phyloP scores from a whole-genome alignment of 352 stramenopile genomes.

The Phytophthora ramorum region DNA sequence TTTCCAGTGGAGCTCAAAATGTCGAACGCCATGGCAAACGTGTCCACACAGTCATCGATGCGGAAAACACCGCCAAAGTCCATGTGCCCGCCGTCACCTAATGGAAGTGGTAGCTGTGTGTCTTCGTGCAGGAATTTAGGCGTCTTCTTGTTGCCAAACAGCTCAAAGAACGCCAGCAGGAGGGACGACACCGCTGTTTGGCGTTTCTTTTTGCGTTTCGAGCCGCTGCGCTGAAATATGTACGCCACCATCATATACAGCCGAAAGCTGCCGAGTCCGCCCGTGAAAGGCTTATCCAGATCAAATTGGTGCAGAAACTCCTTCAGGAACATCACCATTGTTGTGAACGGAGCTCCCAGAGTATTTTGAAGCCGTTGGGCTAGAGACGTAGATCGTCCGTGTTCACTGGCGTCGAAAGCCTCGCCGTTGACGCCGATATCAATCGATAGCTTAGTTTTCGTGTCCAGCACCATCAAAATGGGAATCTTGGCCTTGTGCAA shows the following conservation, averaged over 20 bases:
- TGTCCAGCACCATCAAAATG: conserved; percentile 75
- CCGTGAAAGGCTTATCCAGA: conserved; percentile 83
- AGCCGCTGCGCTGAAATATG: conserved; percentile 46
- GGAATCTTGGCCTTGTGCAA: conserved; percentile 77
- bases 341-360: conserved; percentile 55
- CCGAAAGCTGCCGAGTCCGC: conserved; percentile 77
- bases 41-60: conserved; percentile 68
- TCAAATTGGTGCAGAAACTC: conserved; percentile 83
- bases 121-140: conserved; percentile 54
- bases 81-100: conserved; percentile 44
- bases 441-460: conserved; percentile 56
- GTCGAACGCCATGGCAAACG: conserved; percentile 73
- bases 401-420: conserved; percentile 60
- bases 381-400: conserved; percentile 68
- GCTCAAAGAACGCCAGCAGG: conserved; percentile 65
- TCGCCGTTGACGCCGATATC: conserved; percentile 77
- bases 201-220: conserved; percentile 22
- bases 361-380: conserved; percentile 51
- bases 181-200: conserved; percentile 31
- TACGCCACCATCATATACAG: conserved; percentile 86
- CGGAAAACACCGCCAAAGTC: conserved; percentile 75
- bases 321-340: conserved; percentile 74
- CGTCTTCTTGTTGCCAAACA: conserved; percentile 71
- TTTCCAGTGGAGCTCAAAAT: conserved; percentile 55
- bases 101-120: conserved; percentile 58